Conservation (phyloP, 2,329 filamentous ascomycete genomes). For the Hypoxylon sp. region DNA sequence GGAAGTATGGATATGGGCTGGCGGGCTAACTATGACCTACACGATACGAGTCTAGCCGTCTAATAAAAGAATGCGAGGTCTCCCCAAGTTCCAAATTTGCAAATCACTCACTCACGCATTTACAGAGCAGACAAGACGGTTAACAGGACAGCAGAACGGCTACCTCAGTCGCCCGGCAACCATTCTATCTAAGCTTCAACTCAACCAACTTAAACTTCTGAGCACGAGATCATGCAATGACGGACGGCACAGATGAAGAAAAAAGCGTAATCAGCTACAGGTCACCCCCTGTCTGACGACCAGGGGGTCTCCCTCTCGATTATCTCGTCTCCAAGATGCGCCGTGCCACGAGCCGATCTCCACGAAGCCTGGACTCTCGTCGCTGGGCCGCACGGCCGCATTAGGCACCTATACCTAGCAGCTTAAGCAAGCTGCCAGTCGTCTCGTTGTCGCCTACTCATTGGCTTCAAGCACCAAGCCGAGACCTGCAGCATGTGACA, state of each 20-base stretch:
- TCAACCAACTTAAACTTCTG: too few relatives aligned
- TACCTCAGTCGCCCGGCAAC: neutral
- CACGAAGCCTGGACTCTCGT: neutral
- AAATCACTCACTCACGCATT: neutral
- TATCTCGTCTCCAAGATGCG: conserved; percentile 8
- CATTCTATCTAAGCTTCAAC: neutral
- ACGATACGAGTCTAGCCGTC: neutral
- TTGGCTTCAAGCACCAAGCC: conserved; percentile 8
- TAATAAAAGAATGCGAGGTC: conserved; percentile 10
- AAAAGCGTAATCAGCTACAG: neutral
- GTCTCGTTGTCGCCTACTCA: conserved; percentile 10
- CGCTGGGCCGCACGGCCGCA: neutral
- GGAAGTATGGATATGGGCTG: too few relatives aligned
- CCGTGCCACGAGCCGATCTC: conserved; percentile 14
- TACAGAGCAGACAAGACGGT: neutral
- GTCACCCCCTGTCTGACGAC: neutral
- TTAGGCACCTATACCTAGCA: too few relatives aligned
- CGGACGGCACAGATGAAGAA: too few relatives aligned
- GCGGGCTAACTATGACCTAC: neutral
- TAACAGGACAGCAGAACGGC: neutral
- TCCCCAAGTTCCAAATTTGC: too few relatives aligned
- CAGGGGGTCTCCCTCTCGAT: neutral
- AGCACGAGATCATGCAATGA: too few relatives aligned
- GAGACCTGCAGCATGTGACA: conserved; percentile 33
- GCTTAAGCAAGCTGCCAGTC: neutral